Evolutionary conservation across 2,329 filamentous ascomycete genomes (phyloP).

Genomic region (Xylaria sp.): DNA sequence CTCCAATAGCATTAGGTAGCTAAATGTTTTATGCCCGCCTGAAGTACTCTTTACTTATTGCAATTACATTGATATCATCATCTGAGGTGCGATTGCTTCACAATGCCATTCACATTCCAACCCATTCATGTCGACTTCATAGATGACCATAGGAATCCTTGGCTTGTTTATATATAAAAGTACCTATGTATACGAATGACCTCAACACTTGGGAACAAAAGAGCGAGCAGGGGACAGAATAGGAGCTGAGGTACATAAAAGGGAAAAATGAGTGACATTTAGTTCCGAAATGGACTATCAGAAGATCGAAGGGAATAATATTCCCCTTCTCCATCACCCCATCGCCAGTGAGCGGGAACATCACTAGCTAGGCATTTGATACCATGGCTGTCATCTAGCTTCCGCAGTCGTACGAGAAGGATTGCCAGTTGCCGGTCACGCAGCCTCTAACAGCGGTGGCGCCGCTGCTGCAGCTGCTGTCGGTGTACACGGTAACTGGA

Average conservation of each 20-base stretch:
- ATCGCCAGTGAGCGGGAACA: background rate
- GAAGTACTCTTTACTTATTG: too few relatives aligned
- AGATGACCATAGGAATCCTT: background rate
- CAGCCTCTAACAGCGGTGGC: background rate
- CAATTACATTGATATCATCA: too few relatives aligned
- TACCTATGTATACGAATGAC: background rate
- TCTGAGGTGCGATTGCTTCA: too few relatives aligned
- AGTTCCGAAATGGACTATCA: background rate
- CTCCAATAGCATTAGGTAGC: too few relatives aligned
- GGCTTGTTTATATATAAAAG: background rate
- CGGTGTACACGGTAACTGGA: constrained; percentile 1
- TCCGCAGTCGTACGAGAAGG: constrained; percentile 1
- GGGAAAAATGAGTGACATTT: background rate
- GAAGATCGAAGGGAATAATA: background rate
- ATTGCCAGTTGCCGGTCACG: background rate
- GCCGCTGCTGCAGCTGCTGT: background rate
- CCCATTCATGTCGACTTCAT: too few relatives aligned
- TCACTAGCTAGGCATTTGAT: too few relatives aligned
- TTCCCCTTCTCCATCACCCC: background rate
- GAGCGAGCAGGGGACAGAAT: too few relatives aligned
- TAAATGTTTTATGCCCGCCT: too few relatives aligned
- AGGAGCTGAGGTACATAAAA: too few relatives aligned
- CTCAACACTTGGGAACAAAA: too few relatives aligned
- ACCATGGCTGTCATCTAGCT: background rate
- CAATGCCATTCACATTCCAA: too few relatives aligned